A percentile compares a stretch with the other conserved stretches of the same genome.
phyloP scores from a whole-genome alignment of 2,329 filamentous ascomycete genomes.

The Chaetothyriales sp. region DNA sequence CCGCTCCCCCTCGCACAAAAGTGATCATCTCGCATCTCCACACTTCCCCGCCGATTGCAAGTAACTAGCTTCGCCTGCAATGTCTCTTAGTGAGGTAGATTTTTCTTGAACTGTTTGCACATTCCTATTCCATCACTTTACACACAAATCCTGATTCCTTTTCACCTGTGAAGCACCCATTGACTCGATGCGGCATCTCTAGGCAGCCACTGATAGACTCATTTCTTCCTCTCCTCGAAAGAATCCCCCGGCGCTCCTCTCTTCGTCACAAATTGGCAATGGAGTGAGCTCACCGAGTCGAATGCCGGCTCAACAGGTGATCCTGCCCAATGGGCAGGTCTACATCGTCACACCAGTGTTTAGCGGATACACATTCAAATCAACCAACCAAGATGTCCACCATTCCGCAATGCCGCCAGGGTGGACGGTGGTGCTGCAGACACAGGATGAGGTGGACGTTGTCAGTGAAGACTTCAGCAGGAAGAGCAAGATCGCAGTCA shows the following conservation, averaged over 20 bases:
- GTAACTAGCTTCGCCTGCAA: neutral
- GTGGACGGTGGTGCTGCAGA: constrained; percentile 80
- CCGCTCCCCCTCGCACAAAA: neutral
- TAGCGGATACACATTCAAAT: constrained; percentile 81
- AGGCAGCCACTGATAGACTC: neutral
- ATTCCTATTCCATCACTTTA: neutral
- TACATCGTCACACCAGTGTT: constrained; percentile 64
- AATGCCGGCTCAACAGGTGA: constrained; percentile 19
- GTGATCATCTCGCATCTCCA: neutral
- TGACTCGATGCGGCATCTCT: too few species aligned
- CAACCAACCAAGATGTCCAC: constrained; percentile 57
- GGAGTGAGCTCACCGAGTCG: neutral
- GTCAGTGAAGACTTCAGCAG: constrained; percentile 9
- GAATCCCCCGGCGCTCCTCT: neutral
- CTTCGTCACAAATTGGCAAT: neutral
- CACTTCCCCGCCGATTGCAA: neutral
- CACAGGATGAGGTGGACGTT: constrained; percentile 38
- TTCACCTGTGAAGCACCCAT: neutral
- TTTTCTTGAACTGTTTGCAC: neutral
- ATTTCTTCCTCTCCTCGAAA: neutral
- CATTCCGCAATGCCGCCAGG: constrained; percentile 65
- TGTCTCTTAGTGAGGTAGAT: neutral
- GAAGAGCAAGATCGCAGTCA: constrained; percentile 10
- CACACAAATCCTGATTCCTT: neutral
- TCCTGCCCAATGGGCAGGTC: constrained; percentile 79